These are phyloP conservation scores for Lizonia empirigonia DNA, from an alignment of 2,329 filamentous ascomycete genomes.

Conservation along the genomic window DNA sequence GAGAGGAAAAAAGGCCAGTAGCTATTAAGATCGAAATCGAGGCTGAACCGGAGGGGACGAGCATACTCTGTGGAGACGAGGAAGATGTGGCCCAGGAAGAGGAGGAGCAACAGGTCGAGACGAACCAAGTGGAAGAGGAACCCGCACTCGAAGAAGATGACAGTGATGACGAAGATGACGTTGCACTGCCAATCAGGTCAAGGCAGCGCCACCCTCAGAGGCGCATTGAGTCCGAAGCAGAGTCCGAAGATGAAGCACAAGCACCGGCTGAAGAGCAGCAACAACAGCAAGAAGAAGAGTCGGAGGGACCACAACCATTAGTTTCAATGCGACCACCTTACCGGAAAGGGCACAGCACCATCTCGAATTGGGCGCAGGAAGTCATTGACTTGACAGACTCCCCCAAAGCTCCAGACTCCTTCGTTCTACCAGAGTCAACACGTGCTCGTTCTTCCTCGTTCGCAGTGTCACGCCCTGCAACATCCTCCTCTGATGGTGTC, in stretches of 20 bases:
- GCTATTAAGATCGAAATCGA: conserved; percentile 18
- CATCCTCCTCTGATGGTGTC: conserved; percentile 34
- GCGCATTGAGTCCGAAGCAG: conserved; percentile 24
- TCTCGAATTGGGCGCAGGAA: conserved; percentile 41
- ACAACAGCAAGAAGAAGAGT: conserved; percentile 3
- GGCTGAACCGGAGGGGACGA: conserved; percentile 35
- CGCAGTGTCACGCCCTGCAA: conserved; percentile 37
- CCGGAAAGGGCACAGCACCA: conserved; percentile 34
- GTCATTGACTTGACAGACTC: conserved; percentile 43
- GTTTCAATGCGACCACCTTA: conserved; percentile 31
- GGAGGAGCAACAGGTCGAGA: conserved; percentile 10
- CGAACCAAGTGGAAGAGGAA: conserved; percentile 4
- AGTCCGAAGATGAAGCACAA: conserved; percentile 32
- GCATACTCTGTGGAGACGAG: conserved; percentile 39
- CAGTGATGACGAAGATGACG: conserved; percentile 38
- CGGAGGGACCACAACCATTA: conserved; percentile 18
- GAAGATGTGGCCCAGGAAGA: conserved; percentile 19
- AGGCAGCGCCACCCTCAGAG: conserved; percentile 25
- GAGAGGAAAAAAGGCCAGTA: conserved; percentile 8
- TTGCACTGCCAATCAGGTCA: conserved; percentile 28
- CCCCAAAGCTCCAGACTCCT: conserved; percentile 29
- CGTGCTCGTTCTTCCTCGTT: conserved; percentile 33
- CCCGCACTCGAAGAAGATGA: conserved; percentile 15
- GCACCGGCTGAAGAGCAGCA: conserved; percentile 5
- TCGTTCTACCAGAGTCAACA: conserved; percentile 25